Percentiles rank a stretch among this genome's conserved stretches.
These are phyloP conservation scores for Globisporangium parvum DNA, from an alignment of 352 stramenopile species.

Conservation along the genomic window DNA sequence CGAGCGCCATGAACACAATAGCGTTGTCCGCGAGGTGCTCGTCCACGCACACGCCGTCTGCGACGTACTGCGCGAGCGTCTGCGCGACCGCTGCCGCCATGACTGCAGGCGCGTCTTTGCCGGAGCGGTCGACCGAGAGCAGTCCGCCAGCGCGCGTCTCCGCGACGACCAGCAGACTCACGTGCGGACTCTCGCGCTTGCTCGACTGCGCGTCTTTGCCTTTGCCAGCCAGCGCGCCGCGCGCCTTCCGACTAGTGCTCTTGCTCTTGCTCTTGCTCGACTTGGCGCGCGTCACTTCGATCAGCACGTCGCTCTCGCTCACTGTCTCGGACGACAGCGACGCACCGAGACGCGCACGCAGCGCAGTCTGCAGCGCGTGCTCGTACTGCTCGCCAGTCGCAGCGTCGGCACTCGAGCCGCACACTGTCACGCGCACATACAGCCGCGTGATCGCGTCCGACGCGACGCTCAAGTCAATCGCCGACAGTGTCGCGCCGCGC, in stretches of 20 bases:
- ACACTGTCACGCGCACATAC: slow-evolving; percentile 50
- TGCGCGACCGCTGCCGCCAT: slow-evolving; percentile 22
- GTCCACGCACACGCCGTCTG: slow-evolving; percentile 53
- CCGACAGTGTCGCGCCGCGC: too few species aligned
- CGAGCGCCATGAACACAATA: slow-evolving; percentile 66
- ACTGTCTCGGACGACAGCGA: slow-evolving; percentile 3
- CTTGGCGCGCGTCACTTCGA: slow-evolving; percentile 17
- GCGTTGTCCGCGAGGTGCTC: slow-evolving; percentile 70
- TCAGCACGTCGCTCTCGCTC: slow-evolving; percentile 25
- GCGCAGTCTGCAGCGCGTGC: slow-evolving; percentile 19
- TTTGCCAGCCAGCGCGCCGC: background rate
- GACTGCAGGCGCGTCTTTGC: slow-evolving; percentile 31
- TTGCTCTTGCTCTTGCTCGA: slow-evolving; percentile 5
- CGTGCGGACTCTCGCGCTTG: slow-evolving; percentile 8
- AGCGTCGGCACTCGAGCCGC: slow-evolving; percentile 28
- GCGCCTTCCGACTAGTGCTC: slow-evolving; percentile 2
- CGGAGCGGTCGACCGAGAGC: slow-evolving; percentile 35
- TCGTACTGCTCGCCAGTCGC: slow-evolving; percentile 32
- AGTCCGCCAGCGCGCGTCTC: slow-evolving; percentile 37
- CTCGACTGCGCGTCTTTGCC: background rate
- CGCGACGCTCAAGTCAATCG: too few species aligned
- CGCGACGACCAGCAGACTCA: slow-evolving; percentile 35
- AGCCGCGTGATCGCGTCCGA: too few species aligned
- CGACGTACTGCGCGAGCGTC: slow-evolving; percentile 21
- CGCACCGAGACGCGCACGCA: slow-evolving; percentile 17